Base-by-base conservation (phyloP, 768 basidiomycete species). In the Kwoniella europaea region DNA sequence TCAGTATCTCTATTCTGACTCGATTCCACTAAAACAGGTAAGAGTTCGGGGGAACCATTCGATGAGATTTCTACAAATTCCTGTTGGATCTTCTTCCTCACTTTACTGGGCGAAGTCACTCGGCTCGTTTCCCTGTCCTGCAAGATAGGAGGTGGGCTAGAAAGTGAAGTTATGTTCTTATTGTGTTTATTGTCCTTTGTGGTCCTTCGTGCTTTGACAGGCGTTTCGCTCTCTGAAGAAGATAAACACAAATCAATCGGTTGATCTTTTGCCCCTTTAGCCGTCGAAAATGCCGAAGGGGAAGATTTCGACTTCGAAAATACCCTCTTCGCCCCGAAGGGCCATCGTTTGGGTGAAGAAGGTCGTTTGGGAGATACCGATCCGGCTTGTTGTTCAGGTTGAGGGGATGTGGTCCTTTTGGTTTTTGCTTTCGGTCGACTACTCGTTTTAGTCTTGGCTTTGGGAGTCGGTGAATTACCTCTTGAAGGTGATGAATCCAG, bases 181-280 rank as follows among this genome's bases (percentile, higher is more conserved):
- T 16, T 56, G 3, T 16, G 7, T 18, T 24, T 56, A 18, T 61
- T 43, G 18, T 15, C 35, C 59, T 43, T 35, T 24, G 24, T 18
- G 20, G 53, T 43, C 55, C 56, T 42, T 10, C 44, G 29, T 13
- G 53, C 0, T 54, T 44, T 41, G 56, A 64, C 57, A 20, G 68
- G 68, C 24, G 63, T 63, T 9, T 50, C 44, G n/a, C 55, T 54
- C 4, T 72, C 68, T 0, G 65, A 57, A 13, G 50, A 54, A 22
- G 65, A 64, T 7, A 68, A 73, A 22, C 65, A 63, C 0, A 73
- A 20, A 46, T 70, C 68, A 43, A 73, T 73, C 10, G 67, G 67
- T 5, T 67, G 15, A 24, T 69, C 52, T 54, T 57, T 65, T 24
- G 24, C 24, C 24, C 24, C 24, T 24, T 24, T 24, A 24, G 18